Base-by-base conservation (phyloP, 176 grass and related monocot species). In the Lolium perenne region DNA sequence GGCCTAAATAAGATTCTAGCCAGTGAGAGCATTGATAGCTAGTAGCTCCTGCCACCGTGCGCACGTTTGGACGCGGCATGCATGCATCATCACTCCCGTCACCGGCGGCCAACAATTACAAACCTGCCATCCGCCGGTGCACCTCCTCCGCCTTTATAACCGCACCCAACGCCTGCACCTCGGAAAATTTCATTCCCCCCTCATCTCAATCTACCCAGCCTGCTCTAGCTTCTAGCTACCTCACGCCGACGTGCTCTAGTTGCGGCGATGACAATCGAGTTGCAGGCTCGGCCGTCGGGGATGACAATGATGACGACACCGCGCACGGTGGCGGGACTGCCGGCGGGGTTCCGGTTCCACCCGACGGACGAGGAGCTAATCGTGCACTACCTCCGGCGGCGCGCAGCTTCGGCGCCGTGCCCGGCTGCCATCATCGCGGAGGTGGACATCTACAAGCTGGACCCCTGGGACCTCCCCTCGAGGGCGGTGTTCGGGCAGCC, bases 331-430 rank as follows among this genome's bases (percentile, higher is more conserved):
- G 29, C 67, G 3, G 76, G 76, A 13, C 76, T 91, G 9, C 89
- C 89, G 59, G 68, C 89, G 51, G 89, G 89, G 29, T 91, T 91
- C 89, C 69, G 89, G 29, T 91, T 91, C 85, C 81, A 88, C 61
- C 89, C 89, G 0, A 91, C 89, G 7, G 89, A 91, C 53, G 89
- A 88, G 85, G 89, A 91, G 69, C 89, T 91, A n/a, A 76, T 91
- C 69, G 7, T 91, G 12, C 68, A 91, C 76, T 91, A 91, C 85
- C 89, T 91, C 41, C 81, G 89, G 12, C 80, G 59, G 60, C 89
- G 89, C 21, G 89, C 81, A 1, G 76, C n/a, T 3, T 40, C 89
- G 1, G 51, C 76, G 60, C 70, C 89, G 0, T 91, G 89, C 51
- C 85, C 85, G 1, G 89, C 81, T 0, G 68, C 60, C 11, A 41